These are phyloP conservation scores for Apophysomyces variabilis DNA, from an alignment of 371 early-diverging fungal species.

Conservation along the genomic window DNA sequence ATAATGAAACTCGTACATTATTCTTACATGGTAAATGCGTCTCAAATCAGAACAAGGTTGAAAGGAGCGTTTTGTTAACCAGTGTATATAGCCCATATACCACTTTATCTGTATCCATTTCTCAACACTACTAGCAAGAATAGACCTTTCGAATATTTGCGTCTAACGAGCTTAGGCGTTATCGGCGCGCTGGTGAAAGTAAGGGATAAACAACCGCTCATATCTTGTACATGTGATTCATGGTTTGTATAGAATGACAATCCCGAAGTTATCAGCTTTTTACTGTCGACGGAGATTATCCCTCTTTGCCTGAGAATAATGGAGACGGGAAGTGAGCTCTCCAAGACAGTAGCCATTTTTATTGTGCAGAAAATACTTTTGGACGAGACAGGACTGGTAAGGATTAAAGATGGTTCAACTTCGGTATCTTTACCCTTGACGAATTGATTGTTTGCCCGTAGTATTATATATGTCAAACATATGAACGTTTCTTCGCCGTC, in stretches of 20 bases:
- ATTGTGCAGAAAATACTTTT: slow-evolving; percentile 97
- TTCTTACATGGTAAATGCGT: slow-evolving; percentile 76
- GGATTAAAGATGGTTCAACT: background rate
- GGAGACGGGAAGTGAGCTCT: slow-evolving; percentile 96
- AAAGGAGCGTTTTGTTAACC: background rate
- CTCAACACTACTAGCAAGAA: slow-evolving; percentile 96
- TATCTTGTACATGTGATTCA: background rate
- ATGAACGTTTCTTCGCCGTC: slow-evolving; percentile 97
- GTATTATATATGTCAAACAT: slow-evolving; percentile 96
- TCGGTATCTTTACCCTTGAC: background rate
- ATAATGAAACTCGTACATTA: slow-evolving; percentile 87
- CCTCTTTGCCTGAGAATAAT: slow-evolving; percentile 98
- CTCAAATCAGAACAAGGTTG: background rate
- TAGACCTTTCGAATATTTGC: slow-evolving; percentile 93
- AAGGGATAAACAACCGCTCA: slow-evolving; percentile 10
- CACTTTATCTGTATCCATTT: slow-evolving; percentile 97
- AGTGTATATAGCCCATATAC: slow-evolving; percentile 82
- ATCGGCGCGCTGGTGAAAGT: slow-evolving; percentile 97
- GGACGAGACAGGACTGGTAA: slow-evolving; percentile 92
- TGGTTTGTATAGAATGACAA: slow-evolving; percentile 77
- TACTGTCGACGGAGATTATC: slow-evolving; percentile 97
- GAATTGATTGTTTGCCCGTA: slow-evolving; percentile 10
- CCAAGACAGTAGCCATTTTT: slow-evolving; percentile 98
- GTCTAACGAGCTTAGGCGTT: slow-evolving; percentile 93
- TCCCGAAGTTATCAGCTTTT: slow-evolving; percentile 92